Percentiles rank a stretch among this genome's conserved stretches.
These are phyloP conservation scores for Phragmites australis DNA, from an alignment of 176 grass and related monocot species.

Conservation along the genomic window DNA sequence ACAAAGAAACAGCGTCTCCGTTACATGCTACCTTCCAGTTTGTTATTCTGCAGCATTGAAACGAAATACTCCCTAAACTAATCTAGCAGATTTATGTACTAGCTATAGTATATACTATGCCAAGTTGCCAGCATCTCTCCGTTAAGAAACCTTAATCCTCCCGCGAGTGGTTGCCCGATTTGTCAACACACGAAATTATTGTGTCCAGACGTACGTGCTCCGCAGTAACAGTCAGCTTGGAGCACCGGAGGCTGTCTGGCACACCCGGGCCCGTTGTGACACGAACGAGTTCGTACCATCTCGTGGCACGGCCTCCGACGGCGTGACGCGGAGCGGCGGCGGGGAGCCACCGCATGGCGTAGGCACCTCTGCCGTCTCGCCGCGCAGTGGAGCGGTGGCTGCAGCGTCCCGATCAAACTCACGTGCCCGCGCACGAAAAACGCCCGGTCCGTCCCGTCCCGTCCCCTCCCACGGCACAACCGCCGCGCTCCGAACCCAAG, in stretches of 20 bases:
- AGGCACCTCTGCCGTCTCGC: background rate
- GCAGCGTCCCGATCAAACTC: background rate
- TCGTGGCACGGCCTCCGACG: background rate
- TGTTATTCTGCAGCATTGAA: too few relatives aligned
- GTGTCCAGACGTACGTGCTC: background rate
- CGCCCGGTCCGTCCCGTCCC: too few relatives aligned
- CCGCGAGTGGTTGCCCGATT: background rate
- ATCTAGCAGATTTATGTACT: too few relatives aligned
- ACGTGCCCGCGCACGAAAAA: too few relatives aligned
- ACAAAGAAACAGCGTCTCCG: too few relatives aligned
- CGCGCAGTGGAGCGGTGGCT: background rate
- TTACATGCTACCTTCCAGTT: too few relatives aligned
- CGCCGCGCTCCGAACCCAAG: slow-evolving; percentile 17
- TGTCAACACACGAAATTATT: background rate
- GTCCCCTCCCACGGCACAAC: background rate
- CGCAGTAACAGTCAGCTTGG: background rate
- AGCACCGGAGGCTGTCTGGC: background rate
- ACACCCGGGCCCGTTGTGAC: too few relatives aligned
- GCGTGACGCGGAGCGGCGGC: slow-evolving; percentile 1
- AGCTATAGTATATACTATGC: background rate
- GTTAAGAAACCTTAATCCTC: background rate
- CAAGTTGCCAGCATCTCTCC: background rate
- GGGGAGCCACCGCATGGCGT: background rate
- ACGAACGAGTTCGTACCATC: background rate
- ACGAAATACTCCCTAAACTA: background rate